These are phyloP conservation scores for Dactylonectria macrodidyma DNA, from an alignment of 2,329 filamentous ascomycete genomes.

Conservation along the genomic window DNA sequence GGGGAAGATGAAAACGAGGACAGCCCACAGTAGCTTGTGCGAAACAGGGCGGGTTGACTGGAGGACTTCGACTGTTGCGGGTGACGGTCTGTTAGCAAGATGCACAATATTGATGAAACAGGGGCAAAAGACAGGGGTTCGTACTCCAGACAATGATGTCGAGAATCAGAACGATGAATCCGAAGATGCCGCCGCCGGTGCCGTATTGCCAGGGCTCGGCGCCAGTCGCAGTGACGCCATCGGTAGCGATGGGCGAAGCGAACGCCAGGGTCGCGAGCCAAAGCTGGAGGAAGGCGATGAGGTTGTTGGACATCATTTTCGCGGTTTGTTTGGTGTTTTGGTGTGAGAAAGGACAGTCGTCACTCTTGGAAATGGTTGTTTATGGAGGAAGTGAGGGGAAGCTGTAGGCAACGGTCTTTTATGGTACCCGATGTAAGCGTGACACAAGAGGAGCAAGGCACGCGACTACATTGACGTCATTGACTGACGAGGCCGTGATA, in stretches of 20 bases:
- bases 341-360: too few species aligned
- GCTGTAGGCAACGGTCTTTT: too few species aligned
- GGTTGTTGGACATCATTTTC: constrained; percentile 35
- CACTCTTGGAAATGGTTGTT: too few species aligned
- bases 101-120: constrained; percentile 24
- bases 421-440: too few species aligned
- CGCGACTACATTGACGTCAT: too few species aligned
- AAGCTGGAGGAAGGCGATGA: constrained; percentile 44
- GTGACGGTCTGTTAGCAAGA: constrained; percentile 7
- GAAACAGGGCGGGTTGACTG: constrained; percentile 72
- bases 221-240: constrained; percentile 51
- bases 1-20: constrained; percentile 76
- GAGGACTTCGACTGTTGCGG: constrained; percentile 72
- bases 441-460: too few species aligned
- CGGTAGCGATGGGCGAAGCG: constrained; percentile 57
- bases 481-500: too few species aligned
- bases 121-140: constrained; percentile 45
- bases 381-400: too few species aligned
- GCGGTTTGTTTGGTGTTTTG: not conserved
- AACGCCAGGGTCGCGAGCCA: constrained; percentile 65
- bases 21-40: constrained; percentile 74
- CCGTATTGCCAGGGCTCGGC: constrained; percentile 70
- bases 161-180: constrained; percentile 73
- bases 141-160: constrained; percentile 75
- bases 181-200: constrained; percentile 72